Evolutionary conservation across 1,284 basidiomycete genomes (phyloP).

Genomic region (Leccinum colubrinum): DNA sequence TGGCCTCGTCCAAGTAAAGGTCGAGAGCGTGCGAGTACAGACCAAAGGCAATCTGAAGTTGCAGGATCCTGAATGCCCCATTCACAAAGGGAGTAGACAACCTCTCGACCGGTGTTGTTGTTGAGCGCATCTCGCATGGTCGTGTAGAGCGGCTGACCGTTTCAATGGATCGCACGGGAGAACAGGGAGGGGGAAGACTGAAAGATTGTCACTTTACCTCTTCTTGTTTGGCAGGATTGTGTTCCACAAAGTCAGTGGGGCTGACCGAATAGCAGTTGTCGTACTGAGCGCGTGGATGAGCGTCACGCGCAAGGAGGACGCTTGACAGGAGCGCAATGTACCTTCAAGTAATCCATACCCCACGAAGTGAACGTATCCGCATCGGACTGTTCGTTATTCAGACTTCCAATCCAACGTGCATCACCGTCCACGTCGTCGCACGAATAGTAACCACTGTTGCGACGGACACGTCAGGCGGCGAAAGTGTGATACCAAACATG

Average conservation of each 20-base stretch:
- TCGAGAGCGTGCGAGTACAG: conserved; percentile 62
- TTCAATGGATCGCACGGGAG: not conserved
- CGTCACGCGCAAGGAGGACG: not conserved
- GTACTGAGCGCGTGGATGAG: conserved; percentile 4
- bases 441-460: conserved; percentile 9
- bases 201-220: conserved; percentile 1
- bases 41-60: conserved; percentile 44
- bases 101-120: conserved; percentile 41
- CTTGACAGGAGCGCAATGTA: not conserved
- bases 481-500: not conserved
- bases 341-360: conserved; percentile 16
- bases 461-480: not conserved
- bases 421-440: conserved; percentile 3
- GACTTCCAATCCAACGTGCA: conserved; percentile 9
- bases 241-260: not conserved
- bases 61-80: conserved; percentile 52
- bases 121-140: conserved; percentile 13
- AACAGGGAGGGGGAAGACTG: not conserved
- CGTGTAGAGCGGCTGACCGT: conserved; percentile 1
- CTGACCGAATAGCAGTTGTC: conserved; percentile 13
- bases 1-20: conserved; percentile 57
- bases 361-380: conserved; percentile 6
- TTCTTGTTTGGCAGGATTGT: not conserved
- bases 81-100: conserved; percentile 55
- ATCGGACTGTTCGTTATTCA: conserved; percentile 8